Conservation (phyloP, 1,139 yeast genomes). For the Pichia sp. region DNA sequence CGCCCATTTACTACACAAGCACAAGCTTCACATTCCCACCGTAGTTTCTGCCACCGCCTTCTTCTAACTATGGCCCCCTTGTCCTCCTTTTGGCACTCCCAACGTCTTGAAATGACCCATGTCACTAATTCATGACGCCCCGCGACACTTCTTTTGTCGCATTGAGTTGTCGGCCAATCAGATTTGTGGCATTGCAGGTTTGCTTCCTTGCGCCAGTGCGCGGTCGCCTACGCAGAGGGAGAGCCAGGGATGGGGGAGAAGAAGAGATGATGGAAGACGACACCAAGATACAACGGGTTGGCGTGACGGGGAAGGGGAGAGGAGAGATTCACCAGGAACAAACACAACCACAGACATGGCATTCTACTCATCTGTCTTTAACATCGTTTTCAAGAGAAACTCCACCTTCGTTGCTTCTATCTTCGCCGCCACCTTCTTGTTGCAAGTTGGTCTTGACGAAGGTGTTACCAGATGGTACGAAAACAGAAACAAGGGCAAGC, state of each 20-base stretch:
- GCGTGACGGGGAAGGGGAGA: neutral
- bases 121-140: neutral
- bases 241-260: neutral
- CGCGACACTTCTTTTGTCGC: neutral
- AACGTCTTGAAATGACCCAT: neutral
- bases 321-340: neutral
- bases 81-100: neutral
- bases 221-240: neutral
- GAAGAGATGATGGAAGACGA: neutral
- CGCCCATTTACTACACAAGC: too few relatives aligned
- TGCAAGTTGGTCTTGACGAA: constrained; percentile 80
- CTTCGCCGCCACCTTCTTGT: constrained; percentile 81
- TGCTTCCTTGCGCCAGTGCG: neutral
- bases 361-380: constrained; percentile 50
- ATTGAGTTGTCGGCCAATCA: neutral
- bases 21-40: too few relatives aligned
- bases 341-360: neutral
- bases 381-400: constrained; percentile 86
- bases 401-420: constrained; percentile 83
- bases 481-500: constrained; percentile 86
- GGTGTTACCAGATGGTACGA: constrained; percentile 82
- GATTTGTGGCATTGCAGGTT: neutral
- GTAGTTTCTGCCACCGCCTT: too few relatives aligned
- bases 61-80: too few relatives aligned
- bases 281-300: too few relatives aligned